phyloP scores from a whole-genome alignment of 2,329 filamentous ascomycete genomes.

The Beauveria rudraprayagi region DNA sequence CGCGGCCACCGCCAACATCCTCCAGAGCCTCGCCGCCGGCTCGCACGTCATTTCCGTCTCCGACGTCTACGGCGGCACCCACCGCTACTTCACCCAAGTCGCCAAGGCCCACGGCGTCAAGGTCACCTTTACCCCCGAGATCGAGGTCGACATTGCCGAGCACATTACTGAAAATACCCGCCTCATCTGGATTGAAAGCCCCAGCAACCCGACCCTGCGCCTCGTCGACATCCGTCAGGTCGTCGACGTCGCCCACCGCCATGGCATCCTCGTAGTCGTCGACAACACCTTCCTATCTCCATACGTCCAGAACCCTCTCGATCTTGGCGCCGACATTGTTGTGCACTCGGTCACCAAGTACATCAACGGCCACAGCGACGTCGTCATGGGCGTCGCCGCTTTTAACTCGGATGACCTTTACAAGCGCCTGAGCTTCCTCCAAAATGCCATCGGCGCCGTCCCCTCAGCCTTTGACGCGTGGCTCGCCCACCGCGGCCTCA shows the following conservation, averaged over 20 bases:
- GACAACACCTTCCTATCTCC: conserved; percentile 98
- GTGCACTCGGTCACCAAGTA: conserved; percentile 98
- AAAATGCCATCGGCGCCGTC: conserved; percentile 94
- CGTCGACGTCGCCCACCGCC: conserved; percentile 71
- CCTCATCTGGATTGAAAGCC: conserved; percentile 90
- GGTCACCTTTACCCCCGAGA: conserved; percentile 88
- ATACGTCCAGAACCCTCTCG: conserved; percentile 92
- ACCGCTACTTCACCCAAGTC: conserved; percentile 98
- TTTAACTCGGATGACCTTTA: conserved; percentile 82
- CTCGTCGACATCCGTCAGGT: conserved; percentile 90
- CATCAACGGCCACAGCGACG: conserved; percentile 95
- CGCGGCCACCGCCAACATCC: conserved; percentile 84
- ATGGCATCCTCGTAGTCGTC: conserved; percentile 91
- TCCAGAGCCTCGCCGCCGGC: conserved; percentile 83
- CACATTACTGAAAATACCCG: conserved; percentile 86
- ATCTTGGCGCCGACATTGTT: conserved; percentile 92
- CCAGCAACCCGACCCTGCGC: conserved; percentile 87
- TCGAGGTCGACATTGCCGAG: conserved; percentile 77
- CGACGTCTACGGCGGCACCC: conserved; percentile 95
- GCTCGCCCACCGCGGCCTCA: conserved; percentile 93
- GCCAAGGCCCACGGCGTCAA: conserved; percentile 88
- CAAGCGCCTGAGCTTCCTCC: conserved; percentile 75
- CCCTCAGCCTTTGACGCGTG: conserved; percentile 95
- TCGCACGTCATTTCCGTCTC: conserved; percentile 95
- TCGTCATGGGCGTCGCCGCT: conserved; percentile 94